Evolutionary conservation across 495 filamentous ascomycete species (phyloP), one percentile per base, ranked within the genome.

Genomic region (Sporormia fimetaria): DNA sequence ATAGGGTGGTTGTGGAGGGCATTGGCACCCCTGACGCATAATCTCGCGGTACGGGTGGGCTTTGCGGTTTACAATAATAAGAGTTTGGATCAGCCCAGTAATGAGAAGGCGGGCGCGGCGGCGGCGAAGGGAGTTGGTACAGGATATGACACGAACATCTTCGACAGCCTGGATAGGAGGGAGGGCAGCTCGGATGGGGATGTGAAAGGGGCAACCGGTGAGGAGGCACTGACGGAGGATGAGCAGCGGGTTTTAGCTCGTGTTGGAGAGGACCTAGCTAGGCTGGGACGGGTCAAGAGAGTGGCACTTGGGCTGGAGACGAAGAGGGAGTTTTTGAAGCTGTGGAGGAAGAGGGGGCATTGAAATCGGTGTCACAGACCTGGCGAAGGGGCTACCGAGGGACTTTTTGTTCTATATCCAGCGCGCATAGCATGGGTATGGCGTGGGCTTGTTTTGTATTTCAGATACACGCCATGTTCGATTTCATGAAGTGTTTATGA

Each of bases 221-320:
- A 58, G 3, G 62, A 63, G 0, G 44, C 72, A 6, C 77, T 65
- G 11, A 32, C 15, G 9, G 21, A 21, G 14, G 44, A 48, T 54
- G 12, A 67, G 33, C 47, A 66, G 49, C 62, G 61, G 32, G 56
- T 87, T 21, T 57, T 87, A 37, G 81, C 94, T 49, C 67, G 71
- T 11, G 74, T 95, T 9, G 83, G 73, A 1, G 90, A 96, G 28
- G 76, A 86, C 10, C 63, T 99, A 33, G 88, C 92, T n/a, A 65
- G 88, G 24, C 60, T 99, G 42, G 87, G 85, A 1, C 69, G 90
- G 43, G 86, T 85, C n/a, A 94, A 88, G 70, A 68, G 92, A 25
- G 83, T 99, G 11, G 84, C 77, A 0, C 57, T 99, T 57, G 82
- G 83, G 1, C 66, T 92, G 42, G 63, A 61, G 54, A 87, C 94